Conservation (phyloP, 2,329 filamentous ascomycete genomes). For the Ambrosiella cleistominuta region DNA sequence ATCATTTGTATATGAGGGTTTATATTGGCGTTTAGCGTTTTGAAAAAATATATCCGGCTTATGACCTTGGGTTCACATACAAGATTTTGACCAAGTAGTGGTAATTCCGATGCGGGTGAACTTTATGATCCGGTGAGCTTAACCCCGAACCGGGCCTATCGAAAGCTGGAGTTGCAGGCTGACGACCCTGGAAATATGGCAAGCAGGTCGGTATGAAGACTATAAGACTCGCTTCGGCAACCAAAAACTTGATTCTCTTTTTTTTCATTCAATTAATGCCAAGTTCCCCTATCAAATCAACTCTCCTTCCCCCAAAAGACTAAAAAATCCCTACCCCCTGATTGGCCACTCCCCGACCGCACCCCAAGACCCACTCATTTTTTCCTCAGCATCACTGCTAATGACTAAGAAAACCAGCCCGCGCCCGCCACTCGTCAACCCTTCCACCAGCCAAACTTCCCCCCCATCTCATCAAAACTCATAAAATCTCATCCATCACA, state of each 20-base stretch:
- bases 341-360: slow-evolving; percentile 1
- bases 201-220: too few species aligned
- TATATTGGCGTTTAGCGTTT: not conserved
- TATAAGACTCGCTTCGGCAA: not conserved
- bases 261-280: not conserved
- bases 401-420: not conserved
- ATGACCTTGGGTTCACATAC: not conserved
- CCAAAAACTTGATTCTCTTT: not conserved
- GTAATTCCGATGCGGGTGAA: too few species aligned
- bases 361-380: not conserved
- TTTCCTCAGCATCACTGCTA: not conserved
- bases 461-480: not conserved
- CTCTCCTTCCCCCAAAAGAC: not conserved
- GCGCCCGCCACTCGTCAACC: not conserved
- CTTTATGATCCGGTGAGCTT: too few species aligned
- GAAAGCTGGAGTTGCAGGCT: too few species aligned
- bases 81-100: too few species aligned
- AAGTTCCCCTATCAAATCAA: not conserved
- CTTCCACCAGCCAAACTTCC: too few species aligned
- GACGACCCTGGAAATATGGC: too few species aligned
- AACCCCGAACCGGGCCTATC: too few species aligned
- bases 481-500: not conserved
- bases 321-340: not conserved
- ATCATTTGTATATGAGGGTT: not conserved
- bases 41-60: not conserved